These are phyloP conservation scores for Yamadazyma atmosphaerica DNA, from an alignment of 1,139 yeast species.

Conservation along the genomic window DNA sequence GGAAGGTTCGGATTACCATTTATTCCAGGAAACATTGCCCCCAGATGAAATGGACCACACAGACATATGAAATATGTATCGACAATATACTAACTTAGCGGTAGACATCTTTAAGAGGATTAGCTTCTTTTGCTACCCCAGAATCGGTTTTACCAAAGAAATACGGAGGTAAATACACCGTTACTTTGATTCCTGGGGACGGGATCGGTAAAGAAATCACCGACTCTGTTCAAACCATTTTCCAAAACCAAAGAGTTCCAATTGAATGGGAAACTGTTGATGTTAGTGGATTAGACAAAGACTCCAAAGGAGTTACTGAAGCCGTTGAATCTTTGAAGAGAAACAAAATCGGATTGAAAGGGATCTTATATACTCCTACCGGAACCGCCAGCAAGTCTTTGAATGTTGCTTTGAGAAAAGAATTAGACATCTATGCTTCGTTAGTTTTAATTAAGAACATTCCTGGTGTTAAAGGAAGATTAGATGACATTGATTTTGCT, in stretches of 20 bases:
- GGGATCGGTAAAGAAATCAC: slow-evolving; percentile 98
- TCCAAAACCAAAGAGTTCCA: slow-evolving; percentile 83
- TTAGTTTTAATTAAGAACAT: slow-evolving; percentile 90
- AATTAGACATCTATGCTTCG: slow-evolving; percentile 92
- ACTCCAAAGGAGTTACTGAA: slow-evolving; percentile 60
- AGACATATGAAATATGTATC: too few relatives aligned
- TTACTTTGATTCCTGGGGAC: slow-evolving; percentile 93
- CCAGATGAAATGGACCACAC: too few relatives aligned
- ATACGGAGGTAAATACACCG: slow-evolving; percentile 92
- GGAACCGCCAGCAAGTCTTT: slow-evolving; percentile 62
- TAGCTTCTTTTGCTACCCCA: slow-evolving; percentile 53
- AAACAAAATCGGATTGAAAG: slow-evolving; percentile 96
- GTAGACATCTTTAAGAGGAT: slow-evolving; percentile 40
- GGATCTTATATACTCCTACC: slow-evolving; percentile 90
- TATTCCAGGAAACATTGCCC: too few relatives aligned
- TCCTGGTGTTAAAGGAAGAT: slow-evolving; percentile 91
- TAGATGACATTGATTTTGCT: slow-evolving; percentile 86
- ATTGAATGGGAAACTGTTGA: slow-evolving; percentile 93
- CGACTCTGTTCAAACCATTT: slow-evolving; percentile 88
- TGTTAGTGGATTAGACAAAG: slow-evolving; percentile 76
- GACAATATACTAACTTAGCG: slow-evolving; percentile 2
- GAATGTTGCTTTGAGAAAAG: slow-evolving; percentile 96
- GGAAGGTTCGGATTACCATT: background rate
- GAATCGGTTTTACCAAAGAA: slow-evolving; percentile 79
- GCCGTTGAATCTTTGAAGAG: slow-evolving; percentile 92